phyloP scores from a whole-genome alignment of 768 basidiomycete genomes.

The Lentinus brumalis region DNA sequence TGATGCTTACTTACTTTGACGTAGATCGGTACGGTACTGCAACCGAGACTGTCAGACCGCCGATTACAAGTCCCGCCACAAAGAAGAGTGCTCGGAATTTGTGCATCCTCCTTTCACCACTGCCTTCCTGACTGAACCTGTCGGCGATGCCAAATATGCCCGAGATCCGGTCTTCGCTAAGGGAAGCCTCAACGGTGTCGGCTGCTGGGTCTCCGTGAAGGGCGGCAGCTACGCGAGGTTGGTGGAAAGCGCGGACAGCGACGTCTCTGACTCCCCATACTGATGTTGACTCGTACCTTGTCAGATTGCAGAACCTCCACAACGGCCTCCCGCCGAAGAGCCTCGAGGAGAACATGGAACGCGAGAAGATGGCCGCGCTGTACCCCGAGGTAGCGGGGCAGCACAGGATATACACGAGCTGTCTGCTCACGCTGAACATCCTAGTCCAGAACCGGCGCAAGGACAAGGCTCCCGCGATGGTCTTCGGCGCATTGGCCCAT shows the following conservation, averaged over 20 bases:
- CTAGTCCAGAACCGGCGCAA: constrained; percentile 16
- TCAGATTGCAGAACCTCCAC: neutral
- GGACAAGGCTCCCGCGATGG: constrained; percentile 1
- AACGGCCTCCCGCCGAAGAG: neutral
- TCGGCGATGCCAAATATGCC: neutral
- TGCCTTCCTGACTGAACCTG: constrained; percentile 5
- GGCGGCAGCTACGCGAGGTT: constrained; percentile 3
- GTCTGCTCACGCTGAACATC: constrained; percentile 2
- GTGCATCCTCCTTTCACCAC: constrained; percentile 8
- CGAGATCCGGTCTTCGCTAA: constrained; percentile 5
- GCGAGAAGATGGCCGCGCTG: neutral
- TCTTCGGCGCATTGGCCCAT: constrained; percentile 7
- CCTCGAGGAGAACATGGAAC: neutral
- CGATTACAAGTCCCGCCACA: constrained; percentile 8
- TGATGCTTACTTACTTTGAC: neutral
- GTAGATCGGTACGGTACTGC: constrained; percentile 11
- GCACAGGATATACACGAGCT: constrained; percentile 1
- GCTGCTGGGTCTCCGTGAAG: constrained; percentile 10
- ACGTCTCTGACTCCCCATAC: no score
- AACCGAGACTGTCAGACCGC: constrained; percentile 7
- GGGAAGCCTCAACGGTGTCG: constrained; percentile 5
- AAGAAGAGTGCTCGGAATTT: constrained; percentile 9
- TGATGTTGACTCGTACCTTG: neutral
- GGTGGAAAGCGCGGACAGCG: neutral
- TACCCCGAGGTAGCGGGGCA: neutral